phyloP scores from a whole-genome alignment of 306 rosid species.

The Argentina anserina region DNA sequence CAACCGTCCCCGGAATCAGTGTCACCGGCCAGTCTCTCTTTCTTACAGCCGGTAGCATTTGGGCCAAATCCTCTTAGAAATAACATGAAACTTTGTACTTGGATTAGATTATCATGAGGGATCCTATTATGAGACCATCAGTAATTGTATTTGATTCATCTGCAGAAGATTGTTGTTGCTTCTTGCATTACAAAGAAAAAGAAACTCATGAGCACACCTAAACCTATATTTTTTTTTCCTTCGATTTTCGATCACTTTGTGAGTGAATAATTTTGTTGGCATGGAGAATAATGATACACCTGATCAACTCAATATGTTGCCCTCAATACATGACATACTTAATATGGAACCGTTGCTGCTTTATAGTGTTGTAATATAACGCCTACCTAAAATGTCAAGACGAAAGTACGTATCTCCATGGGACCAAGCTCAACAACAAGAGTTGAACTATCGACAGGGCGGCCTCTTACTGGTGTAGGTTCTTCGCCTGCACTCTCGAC shows the following conservation, averaged over 20 bases:
- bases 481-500: constrained; percentile 43
- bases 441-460: constrained; percentile 32
- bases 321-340: neutral
- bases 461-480: constrained; percentile 40
- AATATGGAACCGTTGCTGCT: neutral
- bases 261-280: neutral
- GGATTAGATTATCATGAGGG: too few species aligned
- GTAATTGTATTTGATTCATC: too few species aligned
- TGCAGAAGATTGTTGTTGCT: too few species aligned
- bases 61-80: too few species aligned
- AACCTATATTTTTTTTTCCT: neutral
- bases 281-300: neutral
- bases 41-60: too few species aligned
- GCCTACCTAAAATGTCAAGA: constrained; percentile 38
- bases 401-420: constrained; percentile 78
- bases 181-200: too few species aligned
- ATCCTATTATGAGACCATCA: too few species aligned
- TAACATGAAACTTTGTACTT: too few species aligned
- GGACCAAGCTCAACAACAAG: constrained; percentile 72
- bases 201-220: too few species aligned
- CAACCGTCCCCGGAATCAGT: too few species aligned
- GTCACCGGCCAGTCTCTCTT: too few species aligned
- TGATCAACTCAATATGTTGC: neutral
- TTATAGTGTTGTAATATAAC: neutral
- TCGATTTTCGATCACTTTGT: neutral